These are phyloP conservation scores for Alternaria angustiovoidea DNA, from an alignment of 2,329 filamentous ascomycete species.

Conservation along the genomic window DNA sequence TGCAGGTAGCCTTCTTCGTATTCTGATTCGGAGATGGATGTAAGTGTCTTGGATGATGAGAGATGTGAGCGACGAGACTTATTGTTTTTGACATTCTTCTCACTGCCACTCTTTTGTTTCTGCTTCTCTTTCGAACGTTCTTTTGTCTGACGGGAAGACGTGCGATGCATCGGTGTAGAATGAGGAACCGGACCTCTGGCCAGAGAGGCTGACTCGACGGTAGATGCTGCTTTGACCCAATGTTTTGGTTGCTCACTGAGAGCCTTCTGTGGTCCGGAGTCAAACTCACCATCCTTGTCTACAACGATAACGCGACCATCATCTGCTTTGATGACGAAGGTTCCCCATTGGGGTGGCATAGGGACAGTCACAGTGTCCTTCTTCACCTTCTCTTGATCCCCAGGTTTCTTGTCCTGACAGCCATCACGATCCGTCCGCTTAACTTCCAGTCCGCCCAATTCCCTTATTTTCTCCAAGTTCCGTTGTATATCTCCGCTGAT, in stretches of 20 bases:
- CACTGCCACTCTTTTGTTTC: background rate
- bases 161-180: background rate
- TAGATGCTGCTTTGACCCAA: slow-evolving; percentile 22
- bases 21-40: slow-evolving; percentile 20
- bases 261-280: slow-evolving; percentile 26
- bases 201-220: background rate
- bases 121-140: background rate
- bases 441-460: slow-evolving; percentile 17
- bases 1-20: slow-evolving; percentile 15
- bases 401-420: background rate
- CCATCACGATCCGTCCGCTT: slow-evolving; percentile 1
- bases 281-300: slow-evolving; percentile 36
- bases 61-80: background rate
- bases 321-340: slow-evolving; percentile 34
- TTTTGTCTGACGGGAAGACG: background rate
- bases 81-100: background rate
- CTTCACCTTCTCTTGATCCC: slow-evolving; percentile 6
- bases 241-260: slow-evolving; percentile 1
- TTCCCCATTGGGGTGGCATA: slow-evolving; percentile 29
- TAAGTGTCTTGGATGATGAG: slow-evolving; percentile 6
- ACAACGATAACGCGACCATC: slow-evolving; percentile 40
- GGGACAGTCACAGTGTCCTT: slow-evolving; percentile 25
- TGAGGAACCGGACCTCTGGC: background rate
- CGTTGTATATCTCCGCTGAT: slow-evolving; percentile 33
- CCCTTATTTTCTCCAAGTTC: slow-evolving; percentile 22